A percentile compares a stretch with the other conserved stretches of the same genome.
These are phyloP conservation scores for Cercospora brassicicola DNA, from an alignment of 2,329 filamentous ascomycete species.

Conservation along the genomic window DNA sequence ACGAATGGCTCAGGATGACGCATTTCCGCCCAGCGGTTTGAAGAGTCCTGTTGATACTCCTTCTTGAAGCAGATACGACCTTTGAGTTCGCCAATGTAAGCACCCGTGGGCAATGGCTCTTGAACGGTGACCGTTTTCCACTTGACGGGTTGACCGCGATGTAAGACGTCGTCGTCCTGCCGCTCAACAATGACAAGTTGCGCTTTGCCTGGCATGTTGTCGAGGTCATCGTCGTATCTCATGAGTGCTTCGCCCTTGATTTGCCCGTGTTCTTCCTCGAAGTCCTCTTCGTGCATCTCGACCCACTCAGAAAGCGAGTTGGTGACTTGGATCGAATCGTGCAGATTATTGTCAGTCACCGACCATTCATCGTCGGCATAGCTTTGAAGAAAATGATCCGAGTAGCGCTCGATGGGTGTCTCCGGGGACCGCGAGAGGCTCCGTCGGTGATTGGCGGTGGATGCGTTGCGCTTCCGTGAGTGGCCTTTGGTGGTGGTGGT, in stretches of 20 bases:
- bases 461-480: slow-evolving; percentile 61
- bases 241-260: slow-evolving; percentile 69
- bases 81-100: slow-evolving; percentile 71
- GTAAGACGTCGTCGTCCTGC: slow-evolving; percentile 50
- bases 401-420: slow-evolving; percentile 36
- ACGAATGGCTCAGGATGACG: slow-evolving; percentile 56
- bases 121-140: slow-evolving; percentile 68
- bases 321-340: slow-evolving; percentile 72
- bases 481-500: slow-evolving; percentile 63
- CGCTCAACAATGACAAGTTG: slow-evolving; percentile 54
- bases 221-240: slow-evolving; percentile 55
- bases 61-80: slow-evolving; percentile 51
- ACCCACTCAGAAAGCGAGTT: slow-evolving; percentile 77
- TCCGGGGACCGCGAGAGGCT: slow-evolving; percentile 75
- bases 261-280: slow-evolving; percentile 45
- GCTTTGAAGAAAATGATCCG: slow-evolving; percentile 68
- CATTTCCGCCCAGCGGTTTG: slow-evolving; percentile 50
- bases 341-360: slow-evolving; percentile 70
- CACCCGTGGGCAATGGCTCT: slow-evolving; percentile 51
- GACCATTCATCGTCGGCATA: slow-evolving; percentile 49
- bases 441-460: slow-evolving; percentile 59
- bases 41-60: slow-evolving; percentile 49
- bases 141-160: slow-evolving; percentile 60
- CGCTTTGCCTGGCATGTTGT: slow-evolving; percentile 56
- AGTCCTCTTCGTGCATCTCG: slow-evolving; percentile 63